Evolutionary conservation across 805 yeast species (phyloP).

Genomic region (Sugiyamaella valdiviana): DNA sequence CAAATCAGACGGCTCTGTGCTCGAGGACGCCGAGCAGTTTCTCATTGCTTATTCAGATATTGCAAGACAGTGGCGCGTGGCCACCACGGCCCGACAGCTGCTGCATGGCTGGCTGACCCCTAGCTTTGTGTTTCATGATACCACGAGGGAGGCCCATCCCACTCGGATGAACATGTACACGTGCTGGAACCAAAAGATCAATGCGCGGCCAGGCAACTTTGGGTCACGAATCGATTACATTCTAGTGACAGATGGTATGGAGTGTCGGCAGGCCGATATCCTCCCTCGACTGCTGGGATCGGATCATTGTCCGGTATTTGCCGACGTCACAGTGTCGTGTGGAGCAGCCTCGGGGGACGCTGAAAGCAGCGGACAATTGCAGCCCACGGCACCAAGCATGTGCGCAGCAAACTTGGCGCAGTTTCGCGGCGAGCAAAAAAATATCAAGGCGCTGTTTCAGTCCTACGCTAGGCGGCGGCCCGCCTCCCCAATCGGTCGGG

Average conservation of each 20-base stretch:
- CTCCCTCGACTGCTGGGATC: conserved; percentile 73
- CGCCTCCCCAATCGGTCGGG: too few species aligned
- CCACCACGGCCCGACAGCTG: conserved; percentile 39
- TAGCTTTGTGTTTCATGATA: conserved; percentile 23
- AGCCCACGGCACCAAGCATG: neutral
- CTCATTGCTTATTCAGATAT: conserved; percentile 32
- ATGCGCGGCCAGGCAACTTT: conserved; percentile 70
- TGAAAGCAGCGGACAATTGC: neutral
- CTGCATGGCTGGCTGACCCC: conserved; percentile 42
- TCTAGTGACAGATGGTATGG: conserved; percentile 41
- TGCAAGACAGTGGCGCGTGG: conserved; percentile 34
- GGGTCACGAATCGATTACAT: conserved; percentile 88
- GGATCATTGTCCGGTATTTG: conserved; percentile 88
- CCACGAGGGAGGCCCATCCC: conserved; percentile 42
- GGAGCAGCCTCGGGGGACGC: neutral
- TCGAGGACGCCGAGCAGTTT: conserved; percentile 28
- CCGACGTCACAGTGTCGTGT: conserved; percentile 45
- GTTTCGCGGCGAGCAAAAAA: conserved; percentile 1
- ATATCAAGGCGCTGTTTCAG: neutral
- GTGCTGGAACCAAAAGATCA: conserved; percentile 81
- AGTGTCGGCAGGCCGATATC: conserved; percentile 45
- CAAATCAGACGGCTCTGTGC: too few species aligned
- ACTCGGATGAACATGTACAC: conserved; percentile 66
- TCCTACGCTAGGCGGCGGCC: too few species aligned
- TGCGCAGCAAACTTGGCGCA: neutral